Base-by-base conservation (phyloP, 2,329 filamentous ascomycete species). In the Tolypocladium tropicale region DNA sequence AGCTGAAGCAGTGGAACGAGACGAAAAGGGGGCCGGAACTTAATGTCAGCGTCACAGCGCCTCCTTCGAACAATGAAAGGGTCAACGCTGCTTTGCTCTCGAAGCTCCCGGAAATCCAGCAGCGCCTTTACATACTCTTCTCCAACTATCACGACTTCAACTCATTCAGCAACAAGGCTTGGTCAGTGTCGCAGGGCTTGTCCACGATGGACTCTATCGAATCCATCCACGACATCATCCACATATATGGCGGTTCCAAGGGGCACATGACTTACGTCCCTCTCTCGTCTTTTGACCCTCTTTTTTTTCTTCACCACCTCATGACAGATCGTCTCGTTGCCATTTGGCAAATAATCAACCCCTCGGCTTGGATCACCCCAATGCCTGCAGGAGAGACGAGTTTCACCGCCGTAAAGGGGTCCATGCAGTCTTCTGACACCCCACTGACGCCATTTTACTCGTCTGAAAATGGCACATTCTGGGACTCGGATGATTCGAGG, bases 261-360 rank as follows among this genome's bases (percentile, higher is more conserved):
- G 86, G 87, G 2, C 86, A 90, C 63, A 87, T 88, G 81, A 82
- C 79, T 46, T 87, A 82, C 68, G 82, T 85, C 34, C 82, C 84
- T 21, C 86, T 87, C 62, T 88, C 89, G 2, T 81, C 86, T 0
- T 95, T 90, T 66, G 90, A 95, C 65, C 89, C 89, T 0, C 73
- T 89, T 14, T 92, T 93, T 70, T 89, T 86, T 71, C 72, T 93
- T 10, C 88, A 93, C 64, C 89, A 93, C 63, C 74, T 77, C 59
- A 91, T 88, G 69, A 80, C 90, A 9, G 90, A 95, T 65, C 82
- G 90, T 3, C 70, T 89, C 32, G 82, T 90, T 59, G 82, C 88
- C 34, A 79, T 95, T 58, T 94, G 88, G 88, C 88, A 94, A 72
- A 75, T 78, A 1, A 69, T 94, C 16, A 80, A 94, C 60, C 87